Evolutionary conservation across 441 rosid genomes (phyloP).

Genomic region (Populus trichocarpa): DNA sequence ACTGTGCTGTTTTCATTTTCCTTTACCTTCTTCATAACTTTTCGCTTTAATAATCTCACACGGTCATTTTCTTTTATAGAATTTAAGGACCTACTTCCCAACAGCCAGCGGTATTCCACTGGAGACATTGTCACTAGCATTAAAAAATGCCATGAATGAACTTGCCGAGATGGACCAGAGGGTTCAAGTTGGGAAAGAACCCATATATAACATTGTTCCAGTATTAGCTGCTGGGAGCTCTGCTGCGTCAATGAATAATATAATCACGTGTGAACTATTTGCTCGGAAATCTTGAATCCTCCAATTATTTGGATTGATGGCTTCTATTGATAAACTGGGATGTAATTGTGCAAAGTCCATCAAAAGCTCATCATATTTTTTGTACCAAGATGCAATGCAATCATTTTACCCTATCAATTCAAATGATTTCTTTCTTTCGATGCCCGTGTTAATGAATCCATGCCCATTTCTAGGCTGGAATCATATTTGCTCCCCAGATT

Average conservation of each 20-base stretch:
- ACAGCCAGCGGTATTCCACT: slow-evolving; percentile 37
- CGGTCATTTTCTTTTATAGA: slow-evolving; percentile 28
- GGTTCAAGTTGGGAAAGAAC: slow-evolving; percentile 25
- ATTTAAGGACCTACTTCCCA: slow-evolving; percentile 57
- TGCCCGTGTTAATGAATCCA: background rate
- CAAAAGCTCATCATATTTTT: background rate
- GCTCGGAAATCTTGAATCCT: slow-evolving; percentile 44
- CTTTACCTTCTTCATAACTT: background rate
- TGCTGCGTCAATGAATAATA: slow-evolving; percentile 47
- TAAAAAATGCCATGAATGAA: slow-evolving; percentile 41
- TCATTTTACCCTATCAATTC: background rate
- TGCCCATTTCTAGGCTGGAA: background rate
- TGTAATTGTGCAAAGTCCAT: background rate
- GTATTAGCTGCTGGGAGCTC: slow-evolving; percentile 59
- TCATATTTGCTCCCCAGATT: background rate
- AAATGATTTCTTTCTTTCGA: background rate
- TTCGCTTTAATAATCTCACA: too few species aligned
- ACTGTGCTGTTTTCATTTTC: background rate
- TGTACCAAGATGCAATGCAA: background rate
- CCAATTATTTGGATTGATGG: background rate
- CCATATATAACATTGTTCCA: slow-evolving; percentile 62
- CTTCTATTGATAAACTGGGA: background rate
- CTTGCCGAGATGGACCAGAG: slow-evolving; percentile 36
- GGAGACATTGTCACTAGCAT: slow-evolving; percentile 34
- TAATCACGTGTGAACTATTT: slow-evolving; percentile 64